Conservation (phyloP, 352 stramenopile species). For the Globisporangium takayamanum region DNA sequence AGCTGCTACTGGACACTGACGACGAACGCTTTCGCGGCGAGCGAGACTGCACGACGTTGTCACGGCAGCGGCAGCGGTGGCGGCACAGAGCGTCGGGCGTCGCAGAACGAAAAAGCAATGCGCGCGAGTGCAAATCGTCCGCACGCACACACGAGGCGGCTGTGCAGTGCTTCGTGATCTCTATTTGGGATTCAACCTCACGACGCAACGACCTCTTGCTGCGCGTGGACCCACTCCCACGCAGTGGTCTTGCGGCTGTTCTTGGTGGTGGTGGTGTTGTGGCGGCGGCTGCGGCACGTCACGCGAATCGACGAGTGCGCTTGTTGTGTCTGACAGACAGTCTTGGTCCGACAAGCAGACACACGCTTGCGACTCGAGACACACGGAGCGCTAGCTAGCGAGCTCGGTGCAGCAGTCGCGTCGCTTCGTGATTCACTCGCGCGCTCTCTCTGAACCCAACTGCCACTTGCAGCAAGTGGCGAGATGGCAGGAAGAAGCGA, state of each 20-base stretch:
- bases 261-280: background rate
- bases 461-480: conserved; percentile 3
- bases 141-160: conserved; percentile 17
- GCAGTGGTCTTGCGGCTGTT: background rate
- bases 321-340: too few species aligned
- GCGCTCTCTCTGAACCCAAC: conserved; percentile 9
- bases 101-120: conserved; percentile 13
- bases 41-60: background rate
- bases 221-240: background rate
- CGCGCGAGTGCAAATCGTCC: conserved; percentile 13
- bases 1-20: background rate
- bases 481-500: background rate
- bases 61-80: background rate
- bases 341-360: too few species aligned
- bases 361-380: too few species aligned
- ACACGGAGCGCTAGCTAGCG: background rate
- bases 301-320: too few species aligned
- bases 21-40: too few species aligned
- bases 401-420: background rate
- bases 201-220: conserved; percentile 12
- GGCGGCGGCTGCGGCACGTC: background rate
- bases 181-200: conserved; percentile 19
- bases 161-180: conserved; percentile 12
- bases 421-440: background rate
- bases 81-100: conserved; percentile 2